These are phyloP conservation scores for Mimosa pudica DNA, from an alignment of 306 rosid species.

Conservation along the genomic window DNA sequence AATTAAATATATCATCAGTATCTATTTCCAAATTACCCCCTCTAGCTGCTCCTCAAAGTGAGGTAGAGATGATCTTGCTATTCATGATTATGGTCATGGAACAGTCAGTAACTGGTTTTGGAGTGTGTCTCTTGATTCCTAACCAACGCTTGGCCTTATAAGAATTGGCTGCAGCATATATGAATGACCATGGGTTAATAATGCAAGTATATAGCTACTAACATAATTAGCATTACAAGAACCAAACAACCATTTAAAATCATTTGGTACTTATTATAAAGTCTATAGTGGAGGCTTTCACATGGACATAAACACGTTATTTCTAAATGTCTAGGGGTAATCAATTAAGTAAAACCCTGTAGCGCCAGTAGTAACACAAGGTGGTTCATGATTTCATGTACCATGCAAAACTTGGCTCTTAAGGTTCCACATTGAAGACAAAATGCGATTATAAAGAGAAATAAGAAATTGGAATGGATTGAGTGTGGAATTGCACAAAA, in stretches of 20 bases:
- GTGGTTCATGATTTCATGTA: conserved; percentile 5
- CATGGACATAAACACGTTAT: neutral
- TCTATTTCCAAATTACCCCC: neutral
- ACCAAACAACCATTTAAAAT: neutral
- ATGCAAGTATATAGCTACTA: conserved; percentile 3
- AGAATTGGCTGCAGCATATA: conserved; percentile 29
- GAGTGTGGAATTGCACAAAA: neutral
- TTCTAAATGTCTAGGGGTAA: neutral
- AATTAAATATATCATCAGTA: conserved; percentile 2
- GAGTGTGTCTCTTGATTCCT: conserved; percentile 11
- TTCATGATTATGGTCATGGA: conserved; percentile 2
- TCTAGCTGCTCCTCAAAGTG: conserved; percentile 1
- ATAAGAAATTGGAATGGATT: neutral
- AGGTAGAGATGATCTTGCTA: neutral
- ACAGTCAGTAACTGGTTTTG: conserved; percentile 9
- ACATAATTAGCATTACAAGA: neutral
- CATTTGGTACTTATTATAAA: neutral
- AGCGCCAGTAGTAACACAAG: neutral
- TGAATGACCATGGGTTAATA: neutral
- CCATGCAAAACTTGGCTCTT: neutral
- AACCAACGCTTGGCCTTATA: conserved; percentile 22
- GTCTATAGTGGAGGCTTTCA: neutral
- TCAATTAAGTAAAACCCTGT: neutral
- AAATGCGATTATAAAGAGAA: neutral
- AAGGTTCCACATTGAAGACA: neutral